Evolutionary conservation across 2,329 filamentous ascomycete species (phyloP).

Genomic region (Xylariaceae sp.): DNA sequence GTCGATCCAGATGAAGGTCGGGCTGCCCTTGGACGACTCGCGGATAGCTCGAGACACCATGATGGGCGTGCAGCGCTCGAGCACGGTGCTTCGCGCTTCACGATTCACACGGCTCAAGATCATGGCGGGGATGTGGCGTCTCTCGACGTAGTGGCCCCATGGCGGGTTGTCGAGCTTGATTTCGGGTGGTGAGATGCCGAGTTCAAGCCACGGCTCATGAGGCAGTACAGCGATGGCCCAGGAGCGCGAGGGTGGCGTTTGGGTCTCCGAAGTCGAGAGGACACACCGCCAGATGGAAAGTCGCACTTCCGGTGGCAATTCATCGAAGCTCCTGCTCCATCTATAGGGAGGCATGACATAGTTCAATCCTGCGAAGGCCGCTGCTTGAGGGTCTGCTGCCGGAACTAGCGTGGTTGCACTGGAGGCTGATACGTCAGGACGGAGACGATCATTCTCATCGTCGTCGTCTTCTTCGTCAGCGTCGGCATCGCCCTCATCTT

Average conservation of each 20-base stretch:
- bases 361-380: not conserved
- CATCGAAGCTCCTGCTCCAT: constrained; percentile 9
- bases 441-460: not conserved
- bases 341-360: not conserved
- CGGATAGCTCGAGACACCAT: constrained; percentile 4
- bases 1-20: constrained; percentile 20
- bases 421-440: not conserved
- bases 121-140: constrained; percentile 16
- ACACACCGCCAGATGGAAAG: constrained; percentile 23
- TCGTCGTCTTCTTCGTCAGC: not conserved
- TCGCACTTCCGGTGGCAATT: constrained; percentile 17
- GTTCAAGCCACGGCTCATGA: constrained; percentile 14
- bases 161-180: constrained; percentile 17
- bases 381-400: not conserved
- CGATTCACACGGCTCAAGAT: constrained; percentile 17
- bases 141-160: constrained; percentile 19
- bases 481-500: not conserved
- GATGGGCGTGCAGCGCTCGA: constrained; percentile 21
- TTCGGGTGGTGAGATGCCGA: constrained; percentile 16
- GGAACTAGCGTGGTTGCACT: not conserved
- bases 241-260: constrained; percentile 11
- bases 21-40: constrained; percentile 4
- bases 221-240: constrained; percentile 17
- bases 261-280: constrained; percentile 10
- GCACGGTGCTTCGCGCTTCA: constrained; percentile 20